phyloP scores from a whole-genome alignment of 1,139 yeast species.

The Lodderomyces jiufengensis region DNA sequence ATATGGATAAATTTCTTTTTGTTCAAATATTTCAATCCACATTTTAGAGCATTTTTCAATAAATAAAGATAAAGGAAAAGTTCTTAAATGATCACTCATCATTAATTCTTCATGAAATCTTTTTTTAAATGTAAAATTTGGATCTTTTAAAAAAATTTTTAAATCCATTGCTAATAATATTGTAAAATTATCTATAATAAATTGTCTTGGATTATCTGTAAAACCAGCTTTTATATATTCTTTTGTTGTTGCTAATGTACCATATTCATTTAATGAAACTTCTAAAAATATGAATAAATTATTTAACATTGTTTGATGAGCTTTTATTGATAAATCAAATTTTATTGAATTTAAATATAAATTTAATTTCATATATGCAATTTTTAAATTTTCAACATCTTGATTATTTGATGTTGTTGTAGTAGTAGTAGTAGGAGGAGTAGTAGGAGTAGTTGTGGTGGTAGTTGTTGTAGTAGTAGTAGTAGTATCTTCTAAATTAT shows the following conservation, averaged over 20 bases:
- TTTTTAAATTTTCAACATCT: slow-evolving; percentile 35
- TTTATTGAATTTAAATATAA: slow-evolving; percentile 33
- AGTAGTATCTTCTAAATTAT: slow-evolving; percentile 34
- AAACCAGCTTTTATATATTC: slow-evolving; percentile 48
- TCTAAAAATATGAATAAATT: slow-evolving; percentile 41
- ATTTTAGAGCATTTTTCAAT: slow-evolving; percentile 34
- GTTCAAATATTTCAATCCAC: slow-evolving; percentile 40
- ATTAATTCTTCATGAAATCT: slow-evolving; percentile 56
- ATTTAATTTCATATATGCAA: slow-evolving; percentile 36
- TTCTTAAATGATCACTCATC: slow-evolving; percentile 42
- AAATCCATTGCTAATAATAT: slow-evolving; percentile 48
- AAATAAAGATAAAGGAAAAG: slow-evolving; percentile 42
- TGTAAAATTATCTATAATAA: slow-evolving; percentile 40
- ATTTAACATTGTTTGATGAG: slow-evolving; percentile 42
- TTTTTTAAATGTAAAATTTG: slow-evolving; percentile 57
- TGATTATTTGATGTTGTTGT: slow-evolving; percentile 15
- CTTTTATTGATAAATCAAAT: slow-evolving; percentile 38
- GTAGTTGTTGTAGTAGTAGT: no score
- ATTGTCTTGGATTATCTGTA: slow-evolving; percentile 41
- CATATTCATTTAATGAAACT: slow-evolving; percentile 42
- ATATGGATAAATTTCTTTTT: slow-evolving; percentile 29
- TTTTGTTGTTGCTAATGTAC: slow-evolving; percentile 43
- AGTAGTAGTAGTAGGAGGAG: no score
- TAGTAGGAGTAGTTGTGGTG: slow-evolving; percentile 16
- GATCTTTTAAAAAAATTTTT: slow-evolving; percentile 49